Conservation (phyloP, 2,329 filamentous ascomycete species). For the Colletotrichum noveboracense region DNA sequence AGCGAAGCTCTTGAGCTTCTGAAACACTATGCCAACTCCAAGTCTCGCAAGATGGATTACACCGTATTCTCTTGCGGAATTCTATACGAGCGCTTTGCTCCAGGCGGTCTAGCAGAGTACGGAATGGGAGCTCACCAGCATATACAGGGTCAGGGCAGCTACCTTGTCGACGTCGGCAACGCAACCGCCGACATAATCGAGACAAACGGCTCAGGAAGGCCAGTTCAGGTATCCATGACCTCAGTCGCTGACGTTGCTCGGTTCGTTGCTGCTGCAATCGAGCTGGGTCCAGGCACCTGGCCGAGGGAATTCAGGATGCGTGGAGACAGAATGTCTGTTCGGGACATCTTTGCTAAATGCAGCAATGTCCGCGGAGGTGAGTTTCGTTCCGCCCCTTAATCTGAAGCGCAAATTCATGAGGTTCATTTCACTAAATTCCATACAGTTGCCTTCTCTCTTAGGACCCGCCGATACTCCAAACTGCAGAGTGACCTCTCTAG, state of each 20-base stretch:
- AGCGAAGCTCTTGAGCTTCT: slow-evolving; percentile 62
- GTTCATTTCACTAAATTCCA: slow-evolving; percentile 13
- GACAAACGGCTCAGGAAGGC: slow-evolving; percentile 52
- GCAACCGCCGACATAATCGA: slow-evolving; percentile 66
- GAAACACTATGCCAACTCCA: slow-evolving; percentile 53
- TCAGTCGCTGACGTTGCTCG: slow-evolving; percentile 72
- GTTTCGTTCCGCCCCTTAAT: slow-evolving; percentile 17
- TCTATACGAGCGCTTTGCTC: slow-evolving; percentile 77
- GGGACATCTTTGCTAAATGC: slow-evolving; percentile 60
- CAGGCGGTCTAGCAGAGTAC: slow-evolving; percentile 65
- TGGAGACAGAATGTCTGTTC: slow-evolving; percentile 68
- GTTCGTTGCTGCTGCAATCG: slow-evolving; percentile 74
- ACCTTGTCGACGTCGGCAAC: slow-evolving; percentile 66
- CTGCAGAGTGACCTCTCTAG: slow-evolving; percentile 44
- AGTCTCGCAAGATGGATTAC: slow-evolving; percentile 61
- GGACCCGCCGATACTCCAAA: slow-evolving; percentile 43
- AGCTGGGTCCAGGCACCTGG: slow-evolving; percentile 66
- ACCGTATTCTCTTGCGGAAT: slow-evolving; percentile 77
- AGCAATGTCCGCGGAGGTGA: slow-evolving; percentile 54
- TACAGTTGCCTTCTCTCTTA: slow-evolving; percentile 44
- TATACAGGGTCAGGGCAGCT: slow-evolving; percentile 64
- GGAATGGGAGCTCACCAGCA: slow-evolving; percentile 64
- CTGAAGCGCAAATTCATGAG: not conserved
- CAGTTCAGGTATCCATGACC: slow-evolving; percentile 68
- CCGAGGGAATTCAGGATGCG: slow-evolving; percentile 72